Evolutionary conservation across 495 filamentous ascomycete genomes (phyloP).

Genomic region (Penicillium longicatenatum): DNA sequence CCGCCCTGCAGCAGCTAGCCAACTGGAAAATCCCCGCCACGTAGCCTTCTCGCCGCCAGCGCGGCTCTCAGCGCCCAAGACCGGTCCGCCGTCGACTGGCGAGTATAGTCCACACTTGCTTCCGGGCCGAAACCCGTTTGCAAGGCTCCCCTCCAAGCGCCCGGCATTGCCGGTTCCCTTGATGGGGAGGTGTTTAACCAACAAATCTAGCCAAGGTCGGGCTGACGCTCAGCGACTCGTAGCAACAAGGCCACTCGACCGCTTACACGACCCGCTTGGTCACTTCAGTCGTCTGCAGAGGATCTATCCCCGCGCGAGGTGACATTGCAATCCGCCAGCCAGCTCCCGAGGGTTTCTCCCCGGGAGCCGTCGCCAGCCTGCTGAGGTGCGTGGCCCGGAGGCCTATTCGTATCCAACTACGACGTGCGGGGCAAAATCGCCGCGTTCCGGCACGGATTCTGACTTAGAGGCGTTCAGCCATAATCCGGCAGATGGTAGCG

Average conservation of each 20-base stretch:
- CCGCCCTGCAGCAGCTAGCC: background rate
- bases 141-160: slow-evolving; percentile 9
- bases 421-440: slow-evolving; percentile 60
- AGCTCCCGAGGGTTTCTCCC: slow-evolving; percentile 17
- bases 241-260: slow-evolving; percentile 67
- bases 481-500: slow-evolving; percentile 57
- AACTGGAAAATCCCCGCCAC: background rate
- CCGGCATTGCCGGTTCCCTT: slow-evolving; percentile 11
- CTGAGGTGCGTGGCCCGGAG: slow-evolving; percentile 24
- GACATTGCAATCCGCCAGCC: slow-evolving; percentile 61
- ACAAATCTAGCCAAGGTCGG: slow-evolving; percentile 53
- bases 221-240: slow-evolving; percentile 65
- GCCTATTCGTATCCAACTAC: slow-evolving; percentile 69
- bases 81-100: background rate
- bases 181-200: slow-evolving; percentile 21
- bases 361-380: slow-evolving; percentile 10
- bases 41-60: background rate
- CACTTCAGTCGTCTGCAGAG: slow-evolving; percentile 64
- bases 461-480: slow-evolving; percentile 16
- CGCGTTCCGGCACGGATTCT: slow-evolving; percentile 24
- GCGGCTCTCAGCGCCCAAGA: background rate
- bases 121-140: background rate
- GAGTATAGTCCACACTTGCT: background rate
- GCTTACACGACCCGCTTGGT: slow-evolving; percentile 57
- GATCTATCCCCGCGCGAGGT: slow-evolving; percentile 62